phyloP scores from a whole-genome alignment of 2,329 filamentous ascomycete species.

The Colletotrichum zoysiae region DNA sequence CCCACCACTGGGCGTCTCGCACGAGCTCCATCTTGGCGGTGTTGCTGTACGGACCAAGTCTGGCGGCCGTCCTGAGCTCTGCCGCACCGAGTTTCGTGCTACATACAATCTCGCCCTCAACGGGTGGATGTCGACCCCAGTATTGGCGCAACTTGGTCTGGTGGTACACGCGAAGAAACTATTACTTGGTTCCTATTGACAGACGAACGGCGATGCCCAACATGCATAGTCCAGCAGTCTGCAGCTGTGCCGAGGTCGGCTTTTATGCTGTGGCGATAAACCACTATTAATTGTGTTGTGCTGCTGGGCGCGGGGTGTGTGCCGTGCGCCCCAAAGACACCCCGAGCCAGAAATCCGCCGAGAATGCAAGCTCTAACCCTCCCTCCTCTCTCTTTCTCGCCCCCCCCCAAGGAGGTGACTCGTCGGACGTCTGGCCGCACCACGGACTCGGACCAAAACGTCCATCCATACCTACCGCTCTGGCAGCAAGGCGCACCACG shows the following conservation, averaged over 20 bases:
- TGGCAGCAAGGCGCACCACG: constrained; percentile 32
- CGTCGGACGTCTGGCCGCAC: constrained; percentile 18
- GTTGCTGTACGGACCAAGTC: not conserved
- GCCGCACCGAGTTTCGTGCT: not conserved
- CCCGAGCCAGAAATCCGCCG: not conserved
- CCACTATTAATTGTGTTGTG: not conserved
- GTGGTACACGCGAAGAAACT: not conserved
- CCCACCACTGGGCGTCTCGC: not conserved
- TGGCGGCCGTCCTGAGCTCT: not conserved
- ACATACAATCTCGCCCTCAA: not conserved
- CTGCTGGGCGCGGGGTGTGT: not conserved
- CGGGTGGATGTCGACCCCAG: not conserved
- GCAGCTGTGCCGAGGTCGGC: not conserved
- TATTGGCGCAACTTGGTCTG: not conserved
- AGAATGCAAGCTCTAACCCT: not conserved
- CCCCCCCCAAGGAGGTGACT: constrained; percentile 7
- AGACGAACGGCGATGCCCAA: not conserved
- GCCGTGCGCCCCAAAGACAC: constrained; percentile 2
- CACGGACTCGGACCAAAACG: constrained; percentile 31
- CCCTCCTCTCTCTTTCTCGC: not conserved
- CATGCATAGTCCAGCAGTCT: not conserved
- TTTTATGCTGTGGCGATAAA: constrained; percentile 1
- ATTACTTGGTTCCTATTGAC: not conserved
- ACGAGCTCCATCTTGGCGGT: too few species aligned
- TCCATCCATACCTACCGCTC: constrained; percentile 31